These are phyloP conservation scores for Phalaenopsis equestris DNA, from an alignment of 106 monocot species.

Conservation along the genomic window DNA sequence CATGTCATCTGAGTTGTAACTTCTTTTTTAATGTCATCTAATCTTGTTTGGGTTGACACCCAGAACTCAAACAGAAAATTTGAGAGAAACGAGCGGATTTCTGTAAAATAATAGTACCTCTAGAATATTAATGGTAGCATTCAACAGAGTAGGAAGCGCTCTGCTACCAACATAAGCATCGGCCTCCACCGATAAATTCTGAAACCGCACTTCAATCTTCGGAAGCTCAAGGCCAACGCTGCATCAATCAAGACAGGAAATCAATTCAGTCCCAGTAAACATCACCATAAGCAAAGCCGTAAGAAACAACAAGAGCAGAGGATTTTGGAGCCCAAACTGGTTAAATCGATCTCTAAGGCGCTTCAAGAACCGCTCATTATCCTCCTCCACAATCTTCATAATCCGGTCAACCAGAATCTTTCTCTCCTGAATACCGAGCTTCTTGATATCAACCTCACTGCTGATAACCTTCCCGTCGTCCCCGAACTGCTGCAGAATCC, in stretches of 20 bases:
- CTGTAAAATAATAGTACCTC: constrained; percentile 1
- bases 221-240: constrained; percentile 81
- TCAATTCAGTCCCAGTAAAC: constrained; percentile 1
- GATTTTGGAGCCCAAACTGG: constrained; percentile 17
- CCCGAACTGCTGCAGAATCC: constrained; percentile 14
- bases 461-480: constrained; percentile 3
- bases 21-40: neutral
- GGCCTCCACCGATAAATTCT: constrained; percentile 55
- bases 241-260: neutral
- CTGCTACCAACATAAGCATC: constrained; percentile 31
- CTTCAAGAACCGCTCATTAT: constrained; percentile 50
- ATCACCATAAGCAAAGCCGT: neutral
- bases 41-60: neutral
- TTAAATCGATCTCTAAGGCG: constrained; percentile 37
- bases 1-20: neutral
- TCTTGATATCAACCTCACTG: constrained; percentile 29
- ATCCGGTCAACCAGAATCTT: constrained; percentile 29
- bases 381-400: constrained; percentile 45
- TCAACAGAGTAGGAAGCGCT: constrained; percentile 18
- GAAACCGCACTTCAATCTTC: constrained; percentile 66
- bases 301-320: neutral
- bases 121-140: constrained; percentile 7
- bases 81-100: constrained; percentile 37
- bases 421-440: constrained; percentile 18
- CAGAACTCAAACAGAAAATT: neutral